Base-by-base conservation (phyloP, 2,329 filamentous ascomycete genomes). In the Scortechinia acanthostroma region DNA sequence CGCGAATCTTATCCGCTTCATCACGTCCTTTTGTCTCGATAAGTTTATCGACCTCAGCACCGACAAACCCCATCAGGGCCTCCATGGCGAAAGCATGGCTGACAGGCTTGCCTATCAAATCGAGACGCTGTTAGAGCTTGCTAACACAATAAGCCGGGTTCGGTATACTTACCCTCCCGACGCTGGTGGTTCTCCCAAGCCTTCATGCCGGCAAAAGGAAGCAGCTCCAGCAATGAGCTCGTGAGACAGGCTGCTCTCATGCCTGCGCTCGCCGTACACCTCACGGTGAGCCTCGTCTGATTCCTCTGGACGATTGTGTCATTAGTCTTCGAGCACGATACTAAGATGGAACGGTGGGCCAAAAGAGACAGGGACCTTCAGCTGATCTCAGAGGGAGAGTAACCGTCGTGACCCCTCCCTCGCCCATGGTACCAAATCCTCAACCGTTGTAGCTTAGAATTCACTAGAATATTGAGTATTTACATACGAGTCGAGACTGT, bases 171-270 rank as follows among this genome's bases (percentile, higher is more conserved):
- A 80, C 82, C 86, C 60, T 87, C 71, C 46, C 66, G 70, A 56
- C 84, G 82, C 69, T 90, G 84, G 55, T 77, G 71, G 62, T 90
- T 82, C 66, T 91, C 86, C 56, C 82, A 91, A 19, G 82, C 70
- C 73, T 89, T 89, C 76, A 91, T 86, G 55, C 81, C 88, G 51
- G 79, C 83, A 59, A 91, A 91, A n/a, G 50, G 83, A 80, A 47
- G 86, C 87, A 47, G 80, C 88, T 50, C 86, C 86, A 51, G 82
- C 86, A 46, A 91, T 60, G 42, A 88, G 58, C 69, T 93, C 86
- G 66, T 91, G 87, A 53, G 76, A 76, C 57, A 87, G 67, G 58
- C 76, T 76, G 54, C 74, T 70, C 65, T 87, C 66, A 66, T 87
- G 72, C 48, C 71, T 30, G 53, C 20, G 53, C 44, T 63, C 49